These are phyloP conservation scores for Acacia crassicarpa DNA, from an alignment of 306 rosid species.

Conservation along the genomic window DNA sequence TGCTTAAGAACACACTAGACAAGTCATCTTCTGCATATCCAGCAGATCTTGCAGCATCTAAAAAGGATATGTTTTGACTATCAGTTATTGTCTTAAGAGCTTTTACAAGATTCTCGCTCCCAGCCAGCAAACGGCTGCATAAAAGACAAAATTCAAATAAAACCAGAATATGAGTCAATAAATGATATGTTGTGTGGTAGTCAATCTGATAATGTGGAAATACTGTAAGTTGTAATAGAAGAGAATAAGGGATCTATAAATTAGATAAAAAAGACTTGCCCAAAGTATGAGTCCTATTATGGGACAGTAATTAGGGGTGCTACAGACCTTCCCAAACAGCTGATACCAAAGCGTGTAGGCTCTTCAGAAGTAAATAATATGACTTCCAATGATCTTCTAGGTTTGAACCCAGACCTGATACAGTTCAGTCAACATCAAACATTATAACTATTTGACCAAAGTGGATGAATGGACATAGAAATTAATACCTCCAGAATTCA, in stretches of 20 bases:
- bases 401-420: constrained; percentile 82
- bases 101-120: constrained; percentile 65
- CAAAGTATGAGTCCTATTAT: constrained; percentile 21
- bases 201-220: background rate
- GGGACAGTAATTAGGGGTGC: background rate
- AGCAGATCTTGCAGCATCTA: constrained; percentile 79
- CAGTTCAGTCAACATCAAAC: constrained; percentile 28
- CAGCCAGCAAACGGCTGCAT: constrained; percentile 82
- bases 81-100: constrained; percentile 70
- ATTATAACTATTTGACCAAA: constrained; percentile 1
- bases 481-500: constrained; percentile 17
- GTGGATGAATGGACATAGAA: constrained; percentile 1
- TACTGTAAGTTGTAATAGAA: constrained; percentile 1
- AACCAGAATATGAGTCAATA: constrained; percentile 13
- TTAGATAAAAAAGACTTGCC: background rate
- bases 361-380: constrained; percentile 95
- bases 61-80: constrained; percentile 73
- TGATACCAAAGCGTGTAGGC: constrained; percentile 90
- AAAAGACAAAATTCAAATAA: constrained; percentile 30
- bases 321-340: constrained; percentile 94
- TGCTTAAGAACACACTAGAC: constrained; percentile 65
- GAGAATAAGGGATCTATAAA: background rate
- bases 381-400: constrained; percentile 78
- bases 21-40: constrained; percentile 70
- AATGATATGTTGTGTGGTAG: background rate